Conservation (phyloP, 495 filamentous ascomycete genomes). For the Hyaloscypha variabilis region DNA sequence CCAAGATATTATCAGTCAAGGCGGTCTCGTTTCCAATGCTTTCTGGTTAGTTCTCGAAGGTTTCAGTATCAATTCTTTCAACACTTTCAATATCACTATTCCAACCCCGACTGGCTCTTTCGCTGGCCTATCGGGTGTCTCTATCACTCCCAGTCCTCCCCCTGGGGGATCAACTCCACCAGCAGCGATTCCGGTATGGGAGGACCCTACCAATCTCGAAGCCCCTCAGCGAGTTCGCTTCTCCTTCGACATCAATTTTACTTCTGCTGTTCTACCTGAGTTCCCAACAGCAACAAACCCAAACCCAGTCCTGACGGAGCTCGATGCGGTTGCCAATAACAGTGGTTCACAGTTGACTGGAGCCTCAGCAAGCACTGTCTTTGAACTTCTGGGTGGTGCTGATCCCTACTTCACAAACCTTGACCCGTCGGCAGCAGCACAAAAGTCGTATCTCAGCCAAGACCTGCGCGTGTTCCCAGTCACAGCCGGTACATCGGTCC, state of each 20-base stretch:
- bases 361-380: not conserved
- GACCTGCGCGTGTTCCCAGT: not conserved
- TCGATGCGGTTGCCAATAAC: no score
- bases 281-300: no score
- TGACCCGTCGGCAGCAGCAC: not conserved
- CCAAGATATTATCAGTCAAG: slow-evolving; percentile 1
- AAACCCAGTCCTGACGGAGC: no score
- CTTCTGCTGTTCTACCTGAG: no score
- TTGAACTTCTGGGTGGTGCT: not conserved
- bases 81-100: not conserved
- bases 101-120: not conserved
- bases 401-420: not conserved
- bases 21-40: not conserved
- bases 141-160: not conserved
- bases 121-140: not conserved
- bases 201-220: no score
- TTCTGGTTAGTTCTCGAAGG: not conserved
- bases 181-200: no score
- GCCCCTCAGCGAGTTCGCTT: not conserved
- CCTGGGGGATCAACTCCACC: no score
- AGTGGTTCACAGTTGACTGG: no score
- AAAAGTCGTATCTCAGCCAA: not conserved
- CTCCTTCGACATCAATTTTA: not conserved
- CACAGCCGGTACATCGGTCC: not conserved
- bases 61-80: not conserved